Evolutionary conservation across 2,329 filamentous ascomycete genomes (phyloP), one percentile per base, ranked within the genome.

Genomic region (Dothistroma septosporum): DNA sequence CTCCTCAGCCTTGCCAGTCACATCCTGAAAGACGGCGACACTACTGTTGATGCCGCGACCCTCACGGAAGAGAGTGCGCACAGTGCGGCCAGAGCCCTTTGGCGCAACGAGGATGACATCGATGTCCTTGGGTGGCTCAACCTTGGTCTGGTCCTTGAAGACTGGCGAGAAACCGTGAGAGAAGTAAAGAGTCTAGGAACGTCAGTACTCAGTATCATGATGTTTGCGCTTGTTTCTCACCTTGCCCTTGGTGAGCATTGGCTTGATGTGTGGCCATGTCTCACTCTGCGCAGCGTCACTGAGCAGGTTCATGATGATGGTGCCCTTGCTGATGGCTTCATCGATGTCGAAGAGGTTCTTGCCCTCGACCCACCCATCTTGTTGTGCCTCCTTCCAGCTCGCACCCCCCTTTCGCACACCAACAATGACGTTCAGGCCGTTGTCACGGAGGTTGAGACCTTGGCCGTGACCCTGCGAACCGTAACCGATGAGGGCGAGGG

Each of bases 1-100:
- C 87, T 99, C 94, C 85, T 97, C 87, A 75, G 94, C 94, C 82
- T 97, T 90, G 79, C 94, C 94, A 66, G 92, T 96, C 68, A 97
- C 92, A 77, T 99, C 94, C 83, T 99, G 94, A 89, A 79, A 97
- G 81, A 99, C 92, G 79, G 94, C 94, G 75, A 97, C 88, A 76
- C 93, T 97, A 69, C 92, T 96, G 90, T 99, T 99, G 87, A 99
- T 99, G 78, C 94, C 94, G 79, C 94, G 93, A 79, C 94, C 94
- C 86, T 97, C 93, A 74, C 91, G 90, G 92, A 97, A 99, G 77
- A 99, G 91, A 69, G 91, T 91, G 81, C 94, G 93, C 78, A 99
- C 94, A 73, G 94, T 99, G 77, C 94, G 92, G 80, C 94, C 94
- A 77, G 93, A 97, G 76, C 94, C 94, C 87, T 99, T 99, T 82